Evolutionary conservation across 73 alveolate genomes (phyloP).

Genomic region (Breviolum minutum): DNA sequence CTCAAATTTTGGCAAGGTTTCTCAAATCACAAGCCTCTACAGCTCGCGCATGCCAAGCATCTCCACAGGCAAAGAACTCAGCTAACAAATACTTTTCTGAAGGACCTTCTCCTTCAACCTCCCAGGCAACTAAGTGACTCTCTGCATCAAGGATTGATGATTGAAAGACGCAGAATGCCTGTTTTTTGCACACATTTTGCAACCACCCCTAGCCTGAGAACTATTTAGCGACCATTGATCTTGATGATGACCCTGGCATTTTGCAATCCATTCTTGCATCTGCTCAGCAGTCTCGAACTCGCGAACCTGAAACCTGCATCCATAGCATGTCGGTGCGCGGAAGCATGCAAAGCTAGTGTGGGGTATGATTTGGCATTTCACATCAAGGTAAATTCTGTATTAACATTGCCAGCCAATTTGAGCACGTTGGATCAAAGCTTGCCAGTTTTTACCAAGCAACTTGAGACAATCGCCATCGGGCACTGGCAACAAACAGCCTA

Average conservation of each 20-base stretch:
- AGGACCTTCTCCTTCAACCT: slow-evolving; percentile 33
- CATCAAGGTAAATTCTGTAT: no score
- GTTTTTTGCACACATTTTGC: not conserved
- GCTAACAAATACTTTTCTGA: slow-evolving; percentile 10
- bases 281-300: slow-evolving; percentile 1
- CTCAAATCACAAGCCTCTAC: slow-evolving; percentile 4
- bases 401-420: no score
- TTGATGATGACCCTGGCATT: slow-evolving; percentile 2
- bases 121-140: not conserved
- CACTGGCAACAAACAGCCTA: slow-evolving; percentile 37
- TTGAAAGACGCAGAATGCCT: not conserved
- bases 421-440: not conserved
- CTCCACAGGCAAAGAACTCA: slow-evolving; percentile 56
- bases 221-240: slow-evolving; percentile 10
- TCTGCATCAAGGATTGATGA: not conserved
- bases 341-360: no score
- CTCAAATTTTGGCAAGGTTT: no score
- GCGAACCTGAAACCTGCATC: slow-evolving; percentile 8
- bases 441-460: not conserved
- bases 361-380: no score
- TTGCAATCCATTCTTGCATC: not conserved
- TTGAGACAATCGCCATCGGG: slow-evolving; percentile 67
- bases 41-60: slow-evolving; percentile 86
- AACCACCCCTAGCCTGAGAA: not conserved
- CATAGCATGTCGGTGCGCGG: no score